Base-by-base conservation (phyloP, 2,329 filamentous ascomycete genomes). In the Thelonectria blattea region DNA sequence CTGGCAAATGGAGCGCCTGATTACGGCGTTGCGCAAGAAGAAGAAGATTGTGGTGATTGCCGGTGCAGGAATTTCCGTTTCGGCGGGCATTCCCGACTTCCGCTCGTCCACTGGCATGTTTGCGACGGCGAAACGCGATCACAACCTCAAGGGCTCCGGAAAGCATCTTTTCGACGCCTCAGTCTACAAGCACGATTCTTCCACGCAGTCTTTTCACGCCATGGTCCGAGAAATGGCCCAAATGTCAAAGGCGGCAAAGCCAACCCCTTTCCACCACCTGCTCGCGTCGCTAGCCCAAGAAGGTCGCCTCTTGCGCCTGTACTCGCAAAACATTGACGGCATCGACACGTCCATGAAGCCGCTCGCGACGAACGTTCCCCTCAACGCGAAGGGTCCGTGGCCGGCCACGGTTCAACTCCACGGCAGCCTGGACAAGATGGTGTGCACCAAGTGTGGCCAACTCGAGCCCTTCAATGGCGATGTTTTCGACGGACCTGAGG, bases 91-190 rank as follows among this genome's bases (percentile, higher is more conserved):
- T 71, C 95, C 95, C 69, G 95, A 99, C 76, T 99, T 99, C 72
- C 92, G 95, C 66, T 99, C 95, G 5, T 89, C 91, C 11, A 90
- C 88, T 60, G 95, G 95, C 52, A 85, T 99, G 3, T 99, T 99
- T 78, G 91, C 88, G 60, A 91, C 90, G 17, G 83, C 97, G 24
- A 90, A 91, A 66, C 90, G 87, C 63, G 90, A 97, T 73, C 92
- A 97, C 77, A 96, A 95, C 68, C 83, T 97, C 63, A 97, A 96
- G 74, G 75, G 75, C 5, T 97, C 95, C 0, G 95, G 95, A 53
- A 97, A 98, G 77, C 89, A 97, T 67, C 85, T 99, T 1, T 99
- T 99, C 73, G 95, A 99, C 78, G 95, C 95, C 53, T 96, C 94
- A 8, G 95, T 99, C 55, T 99, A 99, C 81, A 93, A 92, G 76